phyloP scores from a whole-genome alignment of 2,329 filamentous ascomycete species.

The Sporothrix brunneoviolacea region DNA sequence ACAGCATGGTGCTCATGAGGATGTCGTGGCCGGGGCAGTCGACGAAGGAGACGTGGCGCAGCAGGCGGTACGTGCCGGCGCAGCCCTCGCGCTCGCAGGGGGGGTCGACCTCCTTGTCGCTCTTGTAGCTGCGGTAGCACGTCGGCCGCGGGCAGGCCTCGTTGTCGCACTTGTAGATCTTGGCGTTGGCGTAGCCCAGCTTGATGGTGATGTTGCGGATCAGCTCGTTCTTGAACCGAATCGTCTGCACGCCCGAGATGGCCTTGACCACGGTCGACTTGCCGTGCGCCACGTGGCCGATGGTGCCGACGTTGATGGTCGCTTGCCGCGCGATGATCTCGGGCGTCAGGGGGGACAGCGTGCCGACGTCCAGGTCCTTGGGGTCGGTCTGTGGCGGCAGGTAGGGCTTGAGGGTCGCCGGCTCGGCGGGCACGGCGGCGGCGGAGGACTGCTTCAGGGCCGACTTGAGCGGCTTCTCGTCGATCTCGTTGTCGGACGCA shows the following conservation, averaged over 20 bases:
- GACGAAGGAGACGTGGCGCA: slow-evolving; percentile 95
- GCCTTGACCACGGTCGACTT: slow-evolving; percentile 99
- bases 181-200: slow-evolving; percentile 97
- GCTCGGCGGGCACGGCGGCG: slow-evolving; percentile 38
- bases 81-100: slow-evolving; percentile 93
- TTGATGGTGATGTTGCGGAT: slow-evolving; percentile 99
- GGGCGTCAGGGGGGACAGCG: slow-evolving; percentile 76
- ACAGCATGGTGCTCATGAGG: slow-evolving; percentile 99
- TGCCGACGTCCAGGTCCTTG: slow-evolving; percentile 74
- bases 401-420: slow-evolving; percentile 45
- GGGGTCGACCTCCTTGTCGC: slow-evolving; percentile 96
- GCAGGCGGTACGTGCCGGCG: slow-evolving; percentile 74
- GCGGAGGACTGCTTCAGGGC: slow-evolving; percentile 70
- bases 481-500: slow-evolving; percentile 49
- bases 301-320: slow-evolving; percentile 98
- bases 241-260: slow-evolving; percentile 97
- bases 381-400: slow-evolving; percentile 89
- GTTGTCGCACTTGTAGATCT: slow-evolving; percentile 99
- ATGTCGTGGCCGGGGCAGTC: slow-evolving; percentile 99
- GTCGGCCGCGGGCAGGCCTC: slow-evolving; percentile 82
- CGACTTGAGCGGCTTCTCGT: slow-evolving; percentile 70
- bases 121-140: slow-evolving; percentile 96
- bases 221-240: slow-evolving; percentile 99
- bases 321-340: slow-evolving; percentile 98
- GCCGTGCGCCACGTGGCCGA: slow-evolving; percentile 97